These are phyloP conservation scores for Pythium rishiriense DNA, from an alignment of 352 stramenopile genomes.

Conservation along the genomic window DNA sequence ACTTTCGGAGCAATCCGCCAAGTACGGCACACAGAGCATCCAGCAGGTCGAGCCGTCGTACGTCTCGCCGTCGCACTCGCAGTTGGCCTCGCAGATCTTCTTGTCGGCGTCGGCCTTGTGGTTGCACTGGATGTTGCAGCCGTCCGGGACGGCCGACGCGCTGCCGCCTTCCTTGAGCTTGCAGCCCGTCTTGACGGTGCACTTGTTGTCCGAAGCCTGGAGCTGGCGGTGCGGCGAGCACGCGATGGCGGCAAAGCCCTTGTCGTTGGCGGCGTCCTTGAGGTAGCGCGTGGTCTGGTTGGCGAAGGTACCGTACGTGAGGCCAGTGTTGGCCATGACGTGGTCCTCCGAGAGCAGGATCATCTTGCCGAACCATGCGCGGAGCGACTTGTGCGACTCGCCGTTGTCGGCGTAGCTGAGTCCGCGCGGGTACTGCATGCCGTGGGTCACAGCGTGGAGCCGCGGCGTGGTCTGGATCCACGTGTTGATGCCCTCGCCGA, in stretches of 20 bases:
- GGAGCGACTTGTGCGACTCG: constrained; percentile 35
- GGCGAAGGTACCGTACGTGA: constrained; percentile 33
- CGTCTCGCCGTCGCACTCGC: constrained; percentile 20
- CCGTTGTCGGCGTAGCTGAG: constrained; percentile 37
- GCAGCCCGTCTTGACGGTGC: constrained; percentile 19
- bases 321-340: constrained; percentile 34
- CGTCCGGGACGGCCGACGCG: constrained; percentile 6
- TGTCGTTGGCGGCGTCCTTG: constrained; percentile 14
- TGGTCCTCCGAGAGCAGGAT: constrained; percentile 32
- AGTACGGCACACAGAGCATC: constrained; percentile 31
- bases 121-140: constrained; percentile 32
- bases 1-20: constrained; percentile 24
- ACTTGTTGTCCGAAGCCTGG: constrained; percentile 32
- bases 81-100: constrained; percentile 22
- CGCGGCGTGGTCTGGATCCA: constrained; percentile 64
- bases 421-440: constrained; percentile 63
- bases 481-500: constrained; percentile 68
- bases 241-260: constrained; percentile 27
- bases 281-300: constrained; percentile 34
- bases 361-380: constrained; percentile 58
- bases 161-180: constrained; percentile 13
- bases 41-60: constrained; percentile 21
- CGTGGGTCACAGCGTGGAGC: constrained; percentile 67
- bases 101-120: constrained; percentile 21
- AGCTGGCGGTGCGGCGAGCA: constrained; percentile 29